Evolutionary conservation across 2,329 filamentous ascomycete species (phyloP).

Genomic region (Phaeosphaeriaceae sp.): DNA sequence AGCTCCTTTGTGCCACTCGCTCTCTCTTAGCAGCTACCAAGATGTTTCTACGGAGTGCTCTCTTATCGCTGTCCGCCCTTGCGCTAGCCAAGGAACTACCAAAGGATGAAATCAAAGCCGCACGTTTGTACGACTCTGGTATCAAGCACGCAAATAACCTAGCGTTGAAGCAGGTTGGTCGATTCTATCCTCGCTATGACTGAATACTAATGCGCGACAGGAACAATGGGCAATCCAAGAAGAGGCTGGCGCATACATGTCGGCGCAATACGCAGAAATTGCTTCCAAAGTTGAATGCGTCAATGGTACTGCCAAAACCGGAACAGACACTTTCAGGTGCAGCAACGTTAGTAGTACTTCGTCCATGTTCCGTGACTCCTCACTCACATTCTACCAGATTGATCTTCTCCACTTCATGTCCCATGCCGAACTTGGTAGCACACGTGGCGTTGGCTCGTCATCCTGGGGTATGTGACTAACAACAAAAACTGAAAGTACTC

Average conservation of each 20-base stretch:
- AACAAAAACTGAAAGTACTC: neutral
- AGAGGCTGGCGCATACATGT: slow-evolving; percentile 42
- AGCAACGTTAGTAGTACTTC: slow-evolving; percentile 10
- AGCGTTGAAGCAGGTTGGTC: slow-evolving; percentile 42
- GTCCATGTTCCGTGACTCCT: too few species aligned
- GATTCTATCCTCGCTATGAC: neutral
- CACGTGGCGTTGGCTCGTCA: slow-evolving; percentile 50
- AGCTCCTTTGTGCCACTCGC: slow-evolving; percentile 3
- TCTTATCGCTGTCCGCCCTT: slow-evolving; percentile 44
- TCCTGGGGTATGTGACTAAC: slow-evolving; percentile 52
- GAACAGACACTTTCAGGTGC: slow-evolving; percentile 48
- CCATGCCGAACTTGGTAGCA: slow-evolving; percentile 61
- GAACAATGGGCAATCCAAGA: slow-evolving; percentile 46
- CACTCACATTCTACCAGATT: slow-evolving; percentile 37
- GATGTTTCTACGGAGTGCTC: slow-evolving; percentile 38
- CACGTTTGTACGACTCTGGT: slow-evolving; percentile 49
- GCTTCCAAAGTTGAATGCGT: slow-evolving; percentile 42
- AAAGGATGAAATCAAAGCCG: slow-evolving; percentile 42
- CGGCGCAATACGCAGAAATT: slow-evolving; percentile 43
- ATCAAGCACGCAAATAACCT: slow-evolving; percentile 47
- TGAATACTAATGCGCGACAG: slow-evolving; percentile 24
- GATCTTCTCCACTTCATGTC: slow-evolving; percentile 64
- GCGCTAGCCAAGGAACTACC: slow-evolving; percentile 43
- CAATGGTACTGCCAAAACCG: slow-evolving; percentile 46
- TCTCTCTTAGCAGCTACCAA: slow-evolving; percentile 11